Evolutionary conservation across 768 basidiomycete species (phyloP).

Genomic region (Asterophora parasitica): DNA sequence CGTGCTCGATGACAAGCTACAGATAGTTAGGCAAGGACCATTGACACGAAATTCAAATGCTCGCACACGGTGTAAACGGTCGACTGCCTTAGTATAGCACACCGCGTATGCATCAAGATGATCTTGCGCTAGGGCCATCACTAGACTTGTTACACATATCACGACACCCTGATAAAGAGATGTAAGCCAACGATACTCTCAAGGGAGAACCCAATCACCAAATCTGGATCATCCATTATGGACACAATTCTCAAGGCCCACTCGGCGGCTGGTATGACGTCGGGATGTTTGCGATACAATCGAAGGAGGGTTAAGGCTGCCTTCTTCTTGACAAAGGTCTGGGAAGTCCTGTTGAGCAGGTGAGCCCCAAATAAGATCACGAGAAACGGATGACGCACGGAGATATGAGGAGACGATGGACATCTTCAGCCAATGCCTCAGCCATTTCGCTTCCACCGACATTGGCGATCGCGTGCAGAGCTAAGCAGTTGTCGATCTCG

Average conservation of each 20-base stretch:
- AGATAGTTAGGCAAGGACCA: constrained; percentile 1
- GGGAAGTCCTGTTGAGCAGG: constrained; percentile 66
- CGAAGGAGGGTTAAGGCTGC: constrained; percentile 91
- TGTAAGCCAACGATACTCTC: constrained; percentile 6
- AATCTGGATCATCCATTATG: constrained; percentile 90
- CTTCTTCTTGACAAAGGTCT: constrained; percentile 96
- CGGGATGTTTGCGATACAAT: constrained; percentile 93
- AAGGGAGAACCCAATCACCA: constrained; percentile 42
- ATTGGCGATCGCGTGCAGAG: constrained; percentile 96
- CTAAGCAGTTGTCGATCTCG: constrained; percentile 94
- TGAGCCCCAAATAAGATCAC: constrained; percentile 5
- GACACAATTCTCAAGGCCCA: constrained; percentile 95
- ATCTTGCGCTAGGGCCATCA: constrained; percentile 93
- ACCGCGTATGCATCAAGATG: constrained; percentile 86
- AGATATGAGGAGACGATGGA: constrained; percentile 91
- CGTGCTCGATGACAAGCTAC: constrained; percentile 87
- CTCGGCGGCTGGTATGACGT: constrained; percentile 87
- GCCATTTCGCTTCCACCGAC: constrained; percentile 99
- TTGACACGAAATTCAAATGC: background rate
- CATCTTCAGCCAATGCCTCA: constrained; percentile 88
- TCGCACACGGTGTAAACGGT: constrained; percentile 64
- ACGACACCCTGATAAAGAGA: constrained; percentile 74
- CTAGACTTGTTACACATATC: constrained; percentile 86
- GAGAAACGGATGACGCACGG: constrained; percentile 53
- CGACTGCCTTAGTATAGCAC: constrained; percentile 93